Base-by-base conservation (phyloP, 1,139 yeast species). In the Blastobotrys niveus region DNA sequence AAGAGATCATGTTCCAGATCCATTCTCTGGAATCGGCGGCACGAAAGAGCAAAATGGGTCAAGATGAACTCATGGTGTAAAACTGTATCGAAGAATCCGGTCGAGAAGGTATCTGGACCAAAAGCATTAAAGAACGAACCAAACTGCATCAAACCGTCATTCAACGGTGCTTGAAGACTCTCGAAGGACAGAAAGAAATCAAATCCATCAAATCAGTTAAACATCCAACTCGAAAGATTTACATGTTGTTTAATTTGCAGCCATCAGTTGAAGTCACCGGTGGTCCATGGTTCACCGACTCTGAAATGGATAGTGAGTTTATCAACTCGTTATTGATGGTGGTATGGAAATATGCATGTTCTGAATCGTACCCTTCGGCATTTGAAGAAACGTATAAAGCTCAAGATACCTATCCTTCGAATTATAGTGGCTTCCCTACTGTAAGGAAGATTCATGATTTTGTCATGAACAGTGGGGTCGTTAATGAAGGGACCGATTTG, bases 211-310 rank as follows among this genome's bases (percentile, higher is more conserved):
- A 91, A 63, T 80, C 88, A 14, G 98, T 93, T 21, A 91, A 88
- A 61, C 84, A 79, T 61, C 97, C 97, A n/a, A 91, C 97, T 3
- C 74, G 98, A 54, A 93, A 91, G 63, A 91, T 91, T 34, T 93
- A 88, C 66, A 91, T 91, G 97, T 72, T 93, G 49, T 89, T 88
- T 62, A 82, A 87, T 58, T 68, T 93, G 55, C 95, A 87, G 61
- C 99, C 99, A 7, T 82, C 95, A 3, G 80, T 86, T 30, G 97
- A 89, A 56, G 93, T 91, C 35, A 91, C 98, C 0, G 99, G 99
- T 50, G 99, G 98, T 1, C 98, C 98, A 2, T 91, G 98, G 98
- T 93, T 89, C 63, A 88, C 97, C 0, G 98, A 93, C 61, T 80
- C 89, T 27, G 98, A 91, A 63, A 73, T 91, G 49, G 99, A 91